Percentiles rank a stretch among this genome's conserved stretches.
phyloP scores from a whole-genome alignment of 2,329 filamentous ascomycete species.

The Trematosphaeria pertusa region DNA sequence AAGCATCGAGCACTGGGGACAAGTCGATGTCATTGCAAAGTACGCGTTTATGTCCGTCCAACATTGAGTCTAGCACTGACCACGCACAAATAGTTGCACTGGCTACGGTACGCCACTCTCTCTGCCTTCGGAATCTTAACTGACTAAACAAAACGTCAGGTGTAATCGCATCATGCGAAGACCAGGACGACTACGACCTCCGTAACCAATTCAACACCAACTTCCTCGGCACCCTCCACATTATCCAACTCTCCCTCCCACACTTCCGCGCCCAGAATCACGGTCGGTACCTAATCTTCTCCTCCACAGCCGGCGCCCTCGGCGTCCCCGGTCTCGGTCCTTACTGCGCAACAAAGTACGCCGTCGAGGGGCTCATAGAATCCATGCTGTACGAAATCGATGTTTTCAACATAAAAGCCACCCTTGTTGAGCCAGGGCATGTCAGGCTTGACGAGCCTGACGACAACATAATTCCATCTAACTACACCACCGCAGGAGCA shows the following conservation, averaged over 20 bases:
- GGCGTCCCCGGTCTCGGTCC: conserved; percentile 92
- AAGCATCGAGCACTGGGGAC: conserved; percentile 77
- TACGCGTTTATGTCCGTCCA: no score
- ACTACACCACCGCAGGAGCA: conserved; percentile 47
- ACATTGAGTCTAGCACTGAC: no score
- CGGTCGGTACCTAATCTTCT: conserved; percentile 93
- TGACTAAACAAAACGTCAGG: conserved; percentile 23
- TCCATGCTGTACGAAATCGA: conserved; percentile 97
- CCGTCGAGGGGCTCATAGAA: conserved; percentile 93
- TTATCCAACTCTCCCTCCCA: conserved; percentile 85
- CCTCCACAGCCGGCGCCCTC: conserved; percentile 88
- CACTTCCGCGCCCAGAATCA: conserved; percentile 78
- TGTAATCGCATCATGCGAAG: conserved; percentile 93
- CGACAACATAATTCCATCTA: conserved; percentile 43
- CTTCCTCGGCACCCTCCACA: conserved; percentile 93
- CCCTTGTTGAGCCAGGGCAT: conserved; percentile 88
- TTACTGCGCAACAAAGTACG: conserved; percentile 97
- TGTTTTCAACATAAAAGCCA: conserved; percentile 89
- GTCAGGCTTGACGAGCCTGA: conserved; percentile 84
- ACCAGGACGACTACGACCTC: conserved; percentile 94
- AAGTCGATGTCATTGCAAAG: conserved; percentile 88
- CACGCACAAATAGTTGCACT: conserved; percentile 75
- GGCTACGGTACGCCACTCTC: conserved; percentile 70
- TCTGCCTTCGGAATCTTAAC: background rate
- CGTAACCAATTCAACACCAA: conserved; percentile 98